Base-by-base conservation (phyloP, 129 eudicot genomes). In the Saussurea involucrata region DNA sequence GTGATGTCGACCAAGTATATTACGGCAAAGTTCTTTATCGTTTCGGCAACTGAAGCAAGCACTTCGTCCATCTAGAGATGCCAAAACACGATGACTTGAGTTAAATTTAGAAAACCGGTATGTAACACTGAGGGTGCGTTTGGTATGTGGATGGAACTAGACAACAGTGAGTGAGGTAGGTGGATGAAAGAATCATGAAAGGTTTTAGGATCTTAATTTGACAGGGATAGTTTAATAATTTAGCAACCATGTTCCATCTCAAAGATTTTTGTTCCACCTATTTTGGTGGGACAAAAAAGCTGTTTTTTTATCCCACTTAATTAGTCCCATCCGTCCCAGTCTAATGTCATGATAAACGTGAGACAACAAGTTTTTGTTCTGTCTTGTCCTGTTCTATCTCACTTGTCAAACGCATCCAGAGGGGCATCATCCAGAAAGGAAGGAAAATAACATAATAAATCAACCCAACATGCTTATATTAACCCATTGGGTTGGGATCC, bases 1-100 rank as follows among this genome's bases (percentile, higher is more conserved):
- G 93, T 85, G 28, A 94, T 94, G 80, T 94, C 98, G 70, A 94
- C 98, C 17, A 94, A 85, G 84, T 92, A 90, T 32, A 90, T 88
- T 46, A 88, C 93, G 8, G 94, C 92, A 79, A 91, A 91, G 87
- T 91, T 88, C 76, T 91, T 88, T 49, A 88, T 74, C 4, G 98
- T 90, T 75, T 92, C 96, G 1, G 98, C 96, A 76, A 92, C 96
- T 28, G 98, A 92, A 74, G 96, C 82, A 66, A 92, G 83, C 72
- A 90, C 92, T 81, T 92, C 98, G 78, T 92, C 98, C 96, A 92
- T 92, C 98, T 92, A 79, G 22, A 72, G 27, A 53, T 33, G 12
- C 68, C 36, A 49, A 58, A 71, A 37, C 61, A 53, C 3, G 9
- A 9, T 53, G 61, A 13, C 37, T 2, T 2, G 2, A 27, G 33